Evolutionary conservation across 176 grass and related monocot genomes (phyloP), one percentile per base, ranked within the genome.

Genomic region (Dactylis glomerata): DNA sequence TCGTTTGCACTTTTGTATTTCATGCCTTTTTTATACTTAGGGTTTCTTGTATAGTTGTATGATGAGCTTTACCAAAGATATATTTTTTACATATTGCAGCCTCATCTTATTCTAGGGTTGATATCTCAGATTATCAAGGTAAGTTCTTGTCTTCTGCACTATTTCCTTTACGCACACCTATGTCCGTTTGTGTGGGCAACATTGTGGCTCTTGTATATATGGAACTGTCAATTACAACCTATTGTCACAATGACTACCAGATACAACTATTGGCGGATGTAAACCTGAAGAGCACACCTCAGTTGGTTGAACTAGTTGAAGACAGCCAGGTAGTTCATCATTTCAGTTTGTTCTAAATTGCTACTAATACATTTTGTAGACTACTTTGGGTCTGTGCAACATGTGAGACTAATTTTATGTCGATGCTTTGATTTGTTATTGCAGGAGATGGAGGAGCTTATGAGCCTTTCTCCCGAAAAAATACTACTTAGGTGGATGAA

Each of bases 71-170:
- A 69, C 64, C 41, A 49, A 81, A 86, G 15, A 3, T 41, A 76
- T 5, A n/a, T 42, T 15, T 82, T 22, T 47, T 76, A 56, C 87
- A 84, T 1, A 44, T 92, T 92, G 68, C 89, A 98, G 96, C 91
- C 93, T 81, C 93, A 98, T 86, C 96, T 98, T 85, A 92, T 98
- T 78, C 86, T 98, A 59, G 96, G 93, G 14, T 83, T 98, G 40
- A 98, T 98, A 86, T 98, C 96, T 86, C 96, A 98, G 81, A 95
- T 98, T 87, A 95, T 98, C 72, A 98, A 95, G 89, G 96, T 85
- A 87, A 28, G 38, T 73, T 45, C 23, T 57, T 34, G 8, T 85
- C 16, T 64, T 83, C 9, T 78, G 41, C 15, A 82, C 6, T 75
- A 42, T 79, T 85, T 88, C 36, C 26, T 67, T 87, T 37, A 81